A percentile compares a stretch with the other conserved stretches of the same genome.
Conservation (phyloP, 345 rosid species). For the Citrus unshiu region DNA sequence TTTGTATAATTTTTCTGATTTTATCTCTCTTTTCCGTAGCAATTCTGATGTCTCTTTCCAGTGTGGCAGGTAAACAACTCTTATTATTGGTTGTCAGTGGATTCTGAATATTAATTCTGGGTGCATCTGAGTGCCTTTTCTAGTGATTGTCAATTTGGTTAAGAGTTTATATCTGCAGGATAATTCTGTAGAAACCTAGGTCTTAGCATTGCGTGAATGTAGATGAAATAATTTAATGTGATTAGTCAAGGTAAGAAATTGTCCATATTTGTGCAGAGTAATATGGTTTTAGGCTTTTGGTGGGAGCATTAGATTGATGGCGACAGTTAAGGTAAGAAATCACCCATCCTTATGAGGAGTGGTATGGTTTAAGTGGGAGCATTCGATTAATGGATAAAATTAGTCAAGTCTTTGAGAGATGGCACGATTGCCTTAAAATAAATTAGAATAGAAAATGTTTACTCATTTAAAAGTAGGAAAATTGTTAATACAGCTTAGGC, state of each 20-base stretch:
- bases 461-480: neutral
- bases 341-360: neutral
- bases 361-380: neutral
- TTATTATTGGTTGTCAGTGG: constrained; percentile 11
- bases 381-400: neutral
- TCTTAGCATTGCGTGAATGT: neutral
- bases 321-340: neutral
- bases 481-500: neutral
- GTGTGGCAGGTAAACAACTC: constrained; percentile 43
- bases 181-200: neutral
- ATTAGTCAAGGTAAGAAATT: neutral
- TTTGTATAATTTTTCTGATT: neutral
- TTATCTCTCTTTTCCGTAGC: neutral
- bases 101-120: constrained; percentile 14
- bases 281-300: neutral
- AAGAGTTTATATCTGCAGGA: neutral
- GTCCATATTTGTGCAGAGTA: neutral
- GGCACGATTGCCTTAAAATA: neutral
- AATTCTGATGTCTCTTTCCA: constrained; percentile 26
- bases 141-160: neutral
- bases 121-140: neutral
- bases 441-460: neutral
- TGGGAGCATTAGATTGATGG: neutral
- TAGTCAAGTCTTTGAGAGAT: neutral
- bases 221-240: neutral